A percentile compares a stretch with the other conserved stretches of the same genome.
These are phyloP conservation scores for Dothiorella sarmentorum DNA, from an alignment of 2,329 filamentous ascomycete genomes.

Conservation along the genomic window DNA sequence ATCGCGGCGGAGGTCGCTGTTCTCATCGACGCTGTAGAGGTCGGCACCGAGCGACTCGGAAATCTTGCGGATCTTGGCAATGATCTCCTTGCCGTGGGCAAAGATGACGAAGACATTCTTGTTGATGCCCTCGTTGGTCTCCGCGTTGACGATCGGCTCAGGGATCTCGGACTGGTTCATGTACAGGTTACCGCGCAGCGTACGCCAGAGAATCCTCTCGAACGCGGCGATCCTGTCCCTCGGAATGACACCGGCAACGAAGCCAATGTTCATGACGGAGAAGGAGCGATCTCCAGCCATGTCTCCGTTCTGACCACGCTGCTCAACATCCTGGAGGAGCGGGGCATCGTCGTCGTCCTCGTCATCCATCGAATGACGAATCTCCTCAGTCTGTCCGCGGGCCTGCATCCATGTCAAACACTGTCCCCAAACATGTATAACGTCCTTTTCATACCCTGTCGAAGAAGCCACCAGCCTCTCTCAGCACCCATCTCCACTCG, in stretches of 20 bases:
- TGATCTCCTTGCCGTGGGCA: conserved; percentile 95
- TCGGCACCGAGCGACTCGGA: conserved; percentile 95
- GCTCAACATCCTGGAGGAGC: conserved; percentile 86
- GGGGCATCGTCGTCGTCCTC: conserved; percentile 89
- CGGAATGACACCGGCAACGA: conserved; percentile 92
- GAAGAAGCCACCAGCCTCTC: conserved; percentile 96
- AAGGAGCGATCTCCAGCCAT: conserved; percentile 76
- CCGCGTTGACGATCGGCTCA: conserved; percentile 85
- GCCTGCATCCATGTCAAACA: conserved; percentile 49
- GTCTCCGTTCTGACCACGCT: conserved; percentile 66
- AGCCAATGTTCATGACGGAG: conserved; percentile 97
- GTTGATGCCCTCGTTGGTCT: conserved; percentile 84
- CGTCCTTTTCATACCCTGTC: conserved; percentile 56
- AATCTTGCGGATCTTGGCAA: conserved; percentile 98
- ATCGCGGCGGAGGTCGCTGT: conserved; percentile 88
- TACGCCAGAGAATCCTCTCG: conserved; percentile 96
- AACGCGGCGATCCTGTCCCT: conserved; percentile 92
- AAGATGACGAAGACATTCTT: conserved; percentile 99
- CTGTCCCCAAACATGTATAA: background rate
- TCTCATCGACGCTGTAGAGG: conserved; percentile 95
- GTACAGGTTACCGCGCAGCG: conserved; percentile 94
- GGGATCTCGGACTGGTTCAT: conserved; percentile 99
- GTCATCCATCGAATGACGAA: conserved; percentile 78
- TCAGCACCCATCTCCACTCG: conserved; percentile 97
- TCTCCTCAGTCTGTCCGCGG: conserved; percentile 94